phyloP scores from a whole-genome alignment of 495 filamentous ascomycete genomes.

The Penicillium macrosclerotiorum region DNA sequence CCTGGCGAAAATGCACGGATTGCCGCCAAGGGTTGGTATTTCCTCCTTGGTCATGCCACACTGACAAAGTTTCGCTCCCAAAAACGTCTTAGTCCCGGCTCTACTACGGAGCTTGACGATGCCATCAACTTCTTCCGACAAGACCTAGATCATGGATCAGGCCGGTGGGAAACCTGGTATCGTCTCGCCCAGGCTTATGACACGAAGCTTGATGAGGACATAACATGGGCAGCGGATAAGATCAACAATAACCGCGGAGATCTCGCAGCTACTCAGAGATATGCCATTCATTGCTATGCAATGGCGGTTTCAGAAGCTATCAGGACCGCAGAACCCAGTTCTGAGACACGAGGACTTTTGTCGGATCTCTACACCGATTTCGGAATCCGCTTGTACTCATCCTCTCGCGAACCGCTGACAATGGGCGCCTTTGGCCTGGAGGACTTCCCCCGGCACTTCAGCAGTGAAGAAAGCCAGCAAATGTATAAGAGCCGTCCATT shows the following conservation, averaged over 20 bases:
- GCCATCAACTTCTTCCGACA: constrained; percentile 78
- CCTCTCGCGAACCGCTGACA: constrained; percentile 85
- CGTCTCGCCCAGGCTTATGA: constrained; percentile 90
- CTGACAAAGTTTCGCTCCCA: constrained; percentile 85
- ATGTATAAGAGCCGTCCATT: constrained; percentile 76
- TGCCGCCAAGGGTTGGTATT: constrained; percentile 88
- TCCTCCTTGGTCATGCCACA: constrained; percentile 81
- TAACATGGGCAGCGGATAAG: constrained; percentile 94
- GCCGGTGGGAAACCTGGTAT: constrained; percentile 96
- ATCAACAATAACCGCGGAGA: constrained; percentile 82
- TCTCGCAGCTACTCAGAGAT: constrained; percentile 71
- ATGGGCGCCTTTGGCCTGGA: constrained; percentile 78
- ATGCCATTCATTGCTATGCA: constrained; percentile 87
- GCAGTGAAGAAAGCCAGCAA: constrained; percentile 59
- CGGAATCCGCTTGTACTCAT: constrained; percentile 83
- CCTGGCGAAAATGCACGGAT: constrained; percentile 53
- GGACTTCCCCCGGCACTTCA: constrained; percentile 76
- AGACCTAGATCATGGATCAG: constrained; percentile 79
- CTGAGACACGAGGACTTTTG: constrained; percentile 63
- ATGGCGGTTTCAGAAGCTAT: constrained; percentile 80
- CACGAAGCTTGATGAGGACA: constrained; percentile 83
- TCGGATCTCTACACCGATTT: constrained; percentile 88
- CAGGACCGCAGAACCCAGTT: constrained; percentile 56
- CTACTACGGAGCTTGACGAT: constrained; percentile 82
- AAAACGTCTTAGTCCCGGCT: constrained; percentile 71